Conservation (phyloP, 1,139 yeast genomes). For the Candida pseudoviswanathii region DNA sequence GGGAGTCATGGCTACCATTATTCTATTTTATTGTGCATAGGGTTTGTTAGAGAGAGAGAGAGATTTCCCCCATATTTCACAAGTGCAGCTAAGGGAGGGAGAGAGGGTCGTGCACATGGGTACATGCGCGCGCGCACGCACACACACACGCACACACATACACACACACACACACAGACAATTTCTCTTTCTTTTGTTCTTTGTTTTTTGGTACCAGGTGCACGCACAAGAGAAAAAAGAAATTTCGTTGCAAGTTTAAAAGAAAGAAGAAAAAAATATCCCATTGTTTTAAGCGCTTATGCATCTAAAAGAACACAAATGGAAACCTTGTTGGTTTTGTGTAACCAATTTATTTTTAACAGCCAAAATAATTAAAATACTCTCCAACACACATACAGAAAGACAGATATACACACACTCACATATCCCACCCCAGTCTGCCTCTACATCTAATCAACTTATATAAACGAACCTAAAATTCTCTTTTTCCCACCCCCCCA, state of each 20-base stretch:
- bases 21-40: no score
- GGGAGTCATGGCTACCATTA: background rate
- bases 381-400: background rate
- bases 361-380: background rate
- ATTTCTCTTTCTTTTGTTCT: background rate
- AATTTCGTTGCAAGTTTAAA: slow-evolving; percentile 1
- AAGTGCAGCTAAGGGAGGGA: no score
- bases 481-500: background rate
- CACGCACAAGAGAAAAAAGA: background rate
- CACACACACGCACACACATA: no score
- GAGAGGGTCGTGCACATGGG: no score
- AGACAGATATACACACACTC: no score
- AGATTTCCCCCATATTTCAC: no score
- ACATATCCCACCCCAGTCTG: background rate
- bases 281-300: background rate
- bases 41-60: no score
- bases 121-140: no score
- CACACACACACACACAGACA: no score
- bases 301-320: background rate
- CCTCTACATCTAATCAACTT: background rate
- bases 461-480: background rate
- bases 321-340: background rate
- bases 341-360: background rate
- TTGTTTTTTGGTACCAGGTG: background rate
- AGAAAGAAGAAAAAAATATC: background rate